Conservation (phyloP, 257 asterid genomes). For the Penstemon eatonii region DNA sequence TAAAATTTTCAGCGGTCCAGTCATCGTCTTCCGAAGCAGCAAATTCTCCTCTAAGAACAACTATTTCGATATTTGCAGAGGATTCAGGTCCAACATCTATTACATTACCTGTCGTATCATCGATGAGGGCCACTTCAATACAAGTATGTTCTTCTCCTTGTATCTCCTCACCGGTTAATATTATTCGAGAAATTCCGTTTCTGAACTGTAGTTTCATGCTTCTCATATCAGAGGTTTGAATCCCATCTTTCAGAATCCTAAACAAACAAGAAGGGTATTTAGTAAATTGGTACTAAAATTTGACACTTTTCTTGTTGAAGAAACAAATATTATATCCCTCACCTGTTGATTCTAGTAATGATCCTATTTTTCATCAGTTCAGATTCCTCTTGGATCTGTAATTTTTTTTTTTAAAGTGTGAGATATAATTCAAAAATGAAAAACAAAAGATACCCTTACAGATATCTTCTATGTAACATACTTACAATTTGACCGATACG, state of each 20-base stretch:
- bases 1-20: conserved; percentile 37
- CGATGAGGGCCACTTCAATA: conserved; percentile 39
- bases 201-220: conserved; percentile 40
- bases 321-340: background rate
- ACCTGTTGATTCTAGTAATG: conserved; percentile 24
- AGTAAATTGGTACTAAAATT: background rate
- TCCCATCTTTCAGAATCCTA: conserved; percentile 29
- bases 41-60: conserved; percentile 39
- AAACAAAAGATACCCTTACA: background rate
- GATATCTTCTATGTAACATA: background rate
- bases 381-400: conserved; percentile 20
- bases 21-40: conserved; percentile 26
- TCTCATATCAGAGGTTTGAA: conserved; percentile 21
- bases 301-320: background rate
- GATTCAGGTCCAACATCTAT: conserved; percentile 44
- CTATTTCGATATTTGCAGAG: conserved; percentile 38
- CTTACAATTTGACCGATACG: conserved; percentile 20
- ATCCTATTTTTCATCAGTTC: conserved; percentile 22
- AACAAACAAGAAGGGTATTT: conserved; percentile 7
- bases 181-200: conserved; percentile 27
- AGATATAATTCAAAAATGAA: background rate
- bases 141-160: conserved; percentile 34
- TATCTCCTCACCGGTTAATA: conserved; percentile 41
- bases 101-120: conserved; percentile 31
- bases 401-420: conserved; percentile 29